phyloP scores from a whole-genome alignment of 1,139 yeast species.

The Nakaseomyces nivariensis region DNA sequence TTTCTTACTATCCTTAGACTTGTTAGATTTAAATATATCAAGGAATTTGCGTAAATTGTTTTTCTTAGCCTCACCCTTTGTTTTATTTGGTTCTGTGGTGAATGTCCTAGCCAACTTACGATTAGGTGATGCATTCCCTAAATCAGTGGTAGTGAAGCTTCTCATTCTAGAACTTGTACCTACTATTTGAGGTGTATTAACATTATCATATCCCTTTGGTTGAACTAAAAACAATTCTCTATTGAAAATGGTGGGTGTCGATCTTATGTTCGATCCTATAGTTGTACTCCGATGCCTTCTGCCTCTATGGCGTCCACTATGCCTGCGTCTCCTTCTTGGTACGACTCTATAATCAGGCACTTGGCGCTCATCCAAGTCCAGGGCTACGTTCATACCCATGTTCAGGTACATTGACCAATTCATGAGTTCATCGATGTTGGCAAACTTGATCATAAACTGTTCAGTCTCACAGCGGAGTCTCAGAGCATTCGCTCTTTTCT shows the following conservation, averaged over 20 bases:
- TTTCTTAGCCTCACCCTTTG: neutral
- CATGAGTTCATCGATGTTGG: constrained; percentile 46
- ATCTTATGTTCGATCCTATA: neutral
- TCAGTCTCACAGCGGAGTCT: constrained; percentile 59
- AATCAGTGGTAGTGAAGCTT: neutral
- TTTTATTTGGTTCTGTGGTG: neutral
- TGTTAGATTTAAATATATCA: neutral
- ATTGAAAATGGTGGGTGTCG: neutral
- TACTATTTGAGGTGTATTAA: neutral
- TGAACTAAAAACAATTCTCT: neutral
- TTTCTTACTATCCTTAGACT: neutral
- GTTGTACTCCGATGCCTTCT: neutral
- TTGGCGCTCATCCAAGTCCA: constrained; percentile 50
- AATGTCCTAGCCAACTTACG: neutral
- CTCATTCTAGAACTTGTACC: neutral
- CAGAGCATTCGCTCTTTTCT: constrained; percentile 36
- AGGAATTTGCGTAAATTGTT: neutral
- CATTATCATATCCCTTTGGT: neutral
- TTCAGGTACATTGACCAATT: constrained; percentile 54
- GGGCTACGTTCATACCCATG: constrained; percentile 53
- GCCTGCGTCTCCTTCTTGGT: constrained; percentile 47
- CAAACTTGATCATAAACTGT: constrained; percentile 52
- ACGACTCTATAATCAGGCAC: constrained; percentile 63
- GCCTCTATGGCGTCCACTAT: constrained; percentile 5
- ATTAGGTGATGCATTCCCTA: neutral